Evolutionary conservation across 2,329 filamentous ascomycete species (phyloP).

Genomic region (Fusarium zealandicum): DNA sequence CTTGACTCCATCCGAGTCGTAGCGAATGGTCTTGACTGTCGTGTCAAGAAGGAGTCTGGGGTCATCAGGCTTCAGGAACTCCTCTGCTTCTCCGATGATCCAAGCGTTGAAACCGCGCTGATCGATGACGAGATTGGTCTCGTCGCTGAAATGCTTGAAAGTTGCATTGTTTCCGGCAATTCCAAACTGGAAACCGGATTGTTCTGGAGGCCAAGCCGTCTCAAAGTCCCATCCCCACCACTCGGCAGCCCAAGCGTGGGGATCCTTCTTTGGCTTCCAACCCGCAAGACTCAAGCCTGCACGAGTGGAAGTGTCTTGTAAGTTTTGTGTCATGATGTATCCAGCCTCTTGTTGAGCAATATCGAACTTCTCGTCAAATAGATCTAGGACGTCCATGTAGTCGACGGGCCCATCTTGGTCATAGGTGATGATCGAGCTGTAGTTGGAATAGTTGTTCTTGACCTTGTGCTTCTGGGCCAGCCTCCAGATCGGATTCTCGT

Average conservation of each 20-base stretch:
- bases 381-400: conserved; percentile 58
- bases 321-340: conserved; percentile 62
- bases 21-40: conserved; percentile 61
- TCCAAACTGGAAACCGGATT: conserved; percentile 63
- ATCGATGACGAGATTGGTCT: conserved; percentile 68
- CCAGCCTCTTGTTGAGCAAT: conserved; percentile 61
- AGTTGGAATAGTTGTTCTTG: conserved; percentile 64
- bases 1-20: conserved; percentile 60
- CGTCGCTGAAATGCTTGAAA: conserved; percentile 67
- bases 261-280: conserved; percentile 65
- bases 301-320: conserved; percentile 68
- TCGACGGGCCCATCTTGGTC: conserved; percentile 63
- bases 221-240: conserved; percentile 69
- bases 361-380: conserved; percentile 56
- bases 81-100: conserved; percentile 62
- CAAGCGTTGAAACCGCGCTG: conserved; percentile 67
- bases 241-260: conserved; percentile 65
- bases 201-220: conserved; percentile 61
- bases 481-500: conserved; percentile 69
- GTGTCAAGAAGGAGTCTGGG: conserved; percentile 65
- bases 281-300: conserved; percentile 65
- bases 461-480: conserved; percentile 66
- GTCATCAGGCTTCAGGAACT: conserved; percentile 64
- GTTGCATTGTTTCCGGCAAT: conserved; percentile 65
- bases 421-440: conserved; percentile 65